Conservation (phyloP, 495 filamentous ascomycete genomes). For the Lasiosphaeria miniovina region DNA sequence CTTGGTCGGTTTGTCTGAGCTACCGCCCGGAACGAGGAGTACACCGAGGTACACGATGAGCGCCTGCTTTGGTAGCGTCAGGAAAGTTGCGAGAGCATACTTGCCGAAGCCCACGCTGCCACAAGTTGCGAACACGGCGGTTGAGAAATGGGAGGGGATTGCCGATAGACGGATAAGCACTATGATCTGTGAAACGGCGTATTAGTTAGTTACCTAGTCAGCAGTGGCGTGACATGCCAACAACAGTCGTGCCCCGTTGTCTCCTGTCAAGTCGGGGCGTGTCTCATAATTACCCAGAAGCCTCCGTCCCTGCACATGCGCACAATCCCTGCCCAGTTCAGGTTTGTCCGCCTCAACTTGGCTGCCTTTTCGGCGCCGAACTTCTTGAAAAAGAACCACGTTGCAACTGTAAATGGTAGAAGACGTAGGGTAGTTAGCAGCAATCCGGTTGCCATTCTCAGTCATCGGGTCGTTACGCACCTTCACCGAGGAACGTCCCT, state of each 20-base stretch:
- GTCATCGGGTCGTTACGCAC: not conserved
- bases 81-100: slow-evolving; percentile 31
- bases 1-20: slow-evolving; percentile 20
- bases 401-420: slow-evolving; percentile 13
- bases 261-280: not conserved
- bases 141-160: slow-evolving; percentile 33
- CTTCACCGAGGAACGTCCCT: slow-evolving; percentile 31
- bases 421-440: not conserved
- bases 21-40: slow-evolving; percentile 21
- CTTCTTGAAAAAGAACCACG: slow-evolving; percentile 33
- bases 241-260: not conserved
- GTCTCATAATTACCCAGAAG: slow-evolving; percentile 21
- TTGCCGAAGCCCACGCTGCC: slow-evolving; percentile 30
- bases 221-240: no score
- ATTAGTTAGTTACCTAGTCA: not conserved
- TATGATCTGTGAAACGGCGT: slow-evolving; percentile 18
- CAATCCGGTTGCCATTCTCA: not conserved
- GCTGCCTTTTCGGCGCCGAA: slow-evolving; percentile 20
- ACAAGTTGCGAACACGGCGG: slow-evolving; percentile 35
- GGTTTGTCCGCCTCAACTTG: slow-evolving; percentile 30
- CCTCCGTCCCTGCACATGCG: slow-evolving; percentile 29
- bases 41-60: slow-evolving; percentile 36
- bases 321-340: slow-evolving; percentile 30
- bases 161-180: slow-evolving; percentile 33
- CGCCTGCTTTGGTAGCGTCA: slow-evolving; percentile 35